Evolutionary conservation across 2,329 filamentous ascomycete genomes (phyloP).

Genomic region (Neurospora sp.): DNA sequence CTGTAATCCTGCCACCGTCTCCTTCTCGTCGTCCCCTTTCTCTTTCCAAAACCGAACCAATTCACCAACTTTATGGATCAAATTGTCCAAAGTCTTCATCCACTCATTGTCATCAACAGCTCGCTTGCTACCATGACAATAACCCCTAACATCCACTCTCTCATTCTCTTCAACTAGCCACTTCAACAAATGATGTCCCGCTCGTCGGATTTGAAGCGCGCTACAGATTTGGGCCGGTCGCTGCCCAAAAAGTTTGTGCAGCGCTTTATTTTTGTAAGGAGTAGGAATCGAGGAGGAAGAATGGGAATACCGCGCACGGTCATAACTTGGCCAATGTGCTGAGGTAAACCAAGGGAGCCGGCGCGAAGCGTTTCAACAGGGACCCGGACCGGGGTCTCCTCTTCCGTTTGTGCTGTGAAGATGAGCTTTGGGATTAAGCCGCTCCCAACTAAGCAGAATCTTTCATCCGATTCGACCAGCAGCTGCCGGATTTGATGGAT

Average conservation of each 20-base stretch:
- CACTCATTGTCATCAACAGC: background rate
- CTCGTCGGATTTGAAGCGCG: background rate
- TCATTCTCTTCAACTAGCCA: background rate
- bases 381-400: background rate
- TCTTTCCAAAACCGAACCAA: background rate
- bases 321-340: background rate
- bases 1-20: background rate
- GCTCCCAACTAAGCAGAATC: background rate
- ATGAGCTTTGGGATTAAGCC: background rate
- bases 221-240: background rate
- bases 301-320: background rate
- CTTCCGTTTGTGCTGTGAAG: background rate
- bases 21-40: background rate
- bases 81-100: fast-evolving
- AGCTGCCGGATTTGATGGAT: background rate
- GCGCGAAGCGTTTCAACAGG: background rate
- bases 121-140: background rate
- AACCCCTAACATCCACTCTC: background rate
- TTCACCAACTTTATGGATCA: background rate
- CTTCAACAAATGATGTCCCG: background rate
- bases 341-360: background rate
- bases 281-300: background rate
- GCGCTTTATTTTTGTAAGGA: background rate
- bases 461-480: background rate
- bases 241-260: background rate